Conservation (phyloP, 345 rosid species). For the Cardiospermum halicacabum region DNA sequence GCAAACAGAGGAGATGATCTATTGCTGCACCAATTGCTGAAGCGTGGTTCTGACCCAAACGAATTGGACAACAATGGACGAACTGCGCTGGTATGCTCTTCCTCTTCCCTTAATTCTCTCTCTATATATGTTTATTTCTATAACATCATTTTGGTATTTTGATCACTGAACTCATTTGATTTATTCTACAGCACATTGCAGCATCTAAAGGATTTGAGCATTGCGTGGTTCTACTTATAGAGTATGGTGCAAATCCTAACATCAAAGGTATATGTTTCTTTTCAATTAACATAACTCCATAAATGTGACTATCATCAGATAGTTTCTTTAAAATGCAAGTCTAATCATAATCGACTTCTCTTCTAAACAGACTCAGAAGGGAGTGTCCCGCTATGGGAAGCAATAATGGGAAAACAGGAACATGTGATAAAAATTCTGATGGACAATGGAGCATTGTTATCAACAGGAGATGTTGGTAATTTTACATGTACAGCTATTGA, state of each 20-base stretch:
- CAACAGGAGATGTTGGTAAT: conserved; percentile 47
- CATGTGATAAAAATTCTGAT: conserved; percentile 40
- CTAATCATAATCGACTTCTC: neutral
- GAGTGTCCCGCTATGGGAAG: conserved; percentile 83
- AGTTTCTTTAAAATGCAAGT: neutral
- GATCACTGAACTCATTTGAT: conserved; percentile 8
- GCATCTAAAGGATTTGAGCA: conserved; percentile 66
- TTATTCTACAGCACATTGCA: conserved; percentile 65
- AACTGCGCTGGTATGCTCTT: conserved; percentile 53
- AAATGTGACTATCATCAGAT: too few species aligned
- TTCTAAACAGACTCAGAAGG: conserved; percentile 68
- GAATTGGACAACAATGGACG: conserved; percentile 56
- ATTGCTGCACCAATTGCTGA: conserved; percentile 65
- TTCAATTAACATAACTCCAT: too few species aligned
- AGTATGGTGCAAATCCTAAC: conserved; percentile 76
- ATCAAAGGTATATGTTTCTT: conserved; percentile 40
- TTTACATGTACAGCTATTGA: conserved; percentile 54
- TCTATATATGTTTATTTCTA: neutral
- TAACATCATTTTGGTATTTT: neutral
- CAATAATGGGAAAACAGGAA: conserved; percentile 55
- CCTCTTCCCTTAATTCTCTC: neutral
- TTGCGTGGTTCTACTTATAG: conserved; percentile 62
- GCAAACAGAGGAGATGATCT: conserved; percentile 81
- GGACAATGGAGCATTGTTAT: conserved; percentile 59
- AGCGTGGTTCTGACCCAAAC: conserved; percentile 60